Evolutionary conservation across 805 yeast species (phyloP).

Genomic region (Candida khao-thaluensis): DNA sequence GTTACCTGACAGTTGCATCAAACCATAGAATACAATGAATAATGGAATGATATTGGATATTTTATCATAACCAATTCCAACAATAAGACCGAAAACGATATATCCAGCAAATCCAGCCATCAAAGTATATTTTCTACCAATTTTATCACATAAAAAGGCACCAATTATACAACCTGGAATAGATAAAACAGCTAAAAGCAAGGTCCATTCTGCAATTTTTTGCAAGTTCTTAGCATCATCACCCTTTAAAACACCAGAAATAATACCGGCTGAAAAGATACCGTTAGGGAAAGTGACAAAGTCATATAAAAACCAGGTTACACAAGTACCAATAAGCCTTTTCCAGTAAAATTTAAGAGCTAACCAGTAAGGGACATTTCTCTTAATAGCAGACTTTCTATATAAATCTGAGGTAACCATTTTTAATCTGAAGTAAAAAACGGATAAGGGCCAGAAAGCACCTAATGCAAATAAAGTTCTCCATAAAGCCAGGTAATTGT

Average conservation of each 20-base stretch:
- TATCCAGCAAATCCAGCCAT: conserved; percentile 72
- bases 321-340: conserved; percentile 66
- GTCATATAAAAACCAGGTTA: conserved; percentile 79
- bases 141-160: conserved; percentile 58
- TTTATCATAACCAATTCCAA: conserved; percentile 61
- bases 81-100: conserved; percentile 67
- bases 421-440: conserved; percentile 68
- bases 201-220: conserved; percentile 69
- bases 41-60: conserved; percentile 57
- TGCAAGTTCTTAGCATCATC: conserved; percentile 41
- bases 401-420: conserved; percentile 67
- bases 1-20: conserved; percentile 69
- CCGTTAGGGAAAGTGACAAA: conserved; percentile 81
- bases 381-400: conserved; percentile 61
- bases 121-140: conserved; percentile 72
- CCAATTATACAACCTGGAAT: conserved; percentile 75
- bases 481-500: conserved; percentile 56
- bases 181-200: conserved; percentile 61
- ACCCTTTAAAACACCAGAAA: conserved; percentile 46
- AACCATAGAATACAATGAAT: conserved; percentile 70
- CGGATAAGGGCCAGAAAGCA: conserved; percentile 65
- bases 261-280: conserved; percentile 60
- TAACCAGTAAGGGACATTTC: conserved; percentile 51
- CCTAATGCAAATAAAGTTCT: conserved; percentile 68
- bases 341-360: conserved; percentile 68